Evolutionary conservation across 1,139 yeast genomes (phyloP).

Genomic region (Lodderomyces beijingensis): DNA sequence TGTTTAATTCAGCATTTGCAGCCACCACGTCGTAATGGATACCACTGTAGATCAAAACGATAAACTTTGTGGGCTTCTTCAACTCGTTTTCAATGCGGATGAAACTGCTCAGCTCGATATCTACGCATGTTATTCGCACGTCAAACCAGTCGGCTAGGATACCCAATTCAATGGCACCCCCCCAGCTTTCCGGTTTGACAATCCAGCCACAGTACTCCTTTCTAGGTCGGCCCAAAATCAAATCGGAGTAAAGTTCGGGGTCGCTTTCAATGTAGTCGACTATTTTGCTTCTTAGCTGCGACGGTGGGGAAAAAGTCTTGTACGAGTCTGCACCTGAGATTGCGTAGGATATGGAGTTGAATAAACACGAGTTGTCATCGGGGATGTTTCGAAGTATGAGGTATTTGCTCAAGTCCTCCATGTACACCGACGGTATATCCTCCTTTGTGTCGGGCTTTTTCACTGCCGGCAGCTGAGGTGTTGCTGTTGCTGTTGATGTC

Average conservation of each 20-base stretch:
- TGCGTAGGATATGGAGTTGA: slow-evolving; percentile 62
- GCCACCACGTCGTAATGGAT: slow-evolving; percentile 72
- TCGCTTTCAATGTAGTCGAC: slow-evolving; percentile 42
- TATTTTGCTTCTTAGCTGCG: slow-evolving; percentile 44
- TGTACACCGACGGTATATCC: slow-evolving; percentile 27
- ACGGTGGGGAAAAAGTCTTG: slow-evolving; percentile 23
- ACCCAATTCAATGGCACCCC: slow-evolving; percentile 79
- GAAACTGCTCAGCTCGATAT: slow-evolving; percentile 59
- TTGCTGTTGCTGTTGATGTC: neutral
- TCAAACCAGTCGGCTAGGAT: slow-evolving; percentile 55
- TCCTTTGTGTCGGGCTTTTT: slow-evolving; percentile 9
- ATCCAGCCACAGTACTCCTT: slow-evolving; percentile 63
- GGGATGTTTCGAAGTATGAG: slow-evolving; percentile 58
- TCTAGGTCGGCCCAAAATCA: slow-evolving; percentile 52
- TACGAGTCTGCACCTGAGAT: slow-evolving; percentile 27
- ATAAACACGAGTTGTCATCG: slow-evolving; percentile 78
- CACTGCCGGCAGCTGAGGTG: neutral
- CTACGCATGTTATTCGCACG: slow-evolving; percentile 58
- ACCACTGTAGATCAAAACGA: slow-evolving; percentile 63
- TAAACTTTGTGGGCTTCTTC: slow-evolving; percentile 30
- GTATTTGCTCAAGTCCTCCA: slow-evolving; percentile 19
- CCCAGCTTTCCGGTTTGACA: slow-evolving; percentile 62
- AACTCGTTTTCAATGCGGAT: slow-evolving; percentile 46
- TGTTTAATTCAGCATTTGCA: slow-evolving; percentile 27
- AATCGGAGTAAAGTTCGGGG: slow-evolving; percentile 48